Evolutionary conservation across 768 basidiomycete species (phyloP), one percentile per base, ranked within the genome.

Genomic region (Suillus plorans): DNA sequence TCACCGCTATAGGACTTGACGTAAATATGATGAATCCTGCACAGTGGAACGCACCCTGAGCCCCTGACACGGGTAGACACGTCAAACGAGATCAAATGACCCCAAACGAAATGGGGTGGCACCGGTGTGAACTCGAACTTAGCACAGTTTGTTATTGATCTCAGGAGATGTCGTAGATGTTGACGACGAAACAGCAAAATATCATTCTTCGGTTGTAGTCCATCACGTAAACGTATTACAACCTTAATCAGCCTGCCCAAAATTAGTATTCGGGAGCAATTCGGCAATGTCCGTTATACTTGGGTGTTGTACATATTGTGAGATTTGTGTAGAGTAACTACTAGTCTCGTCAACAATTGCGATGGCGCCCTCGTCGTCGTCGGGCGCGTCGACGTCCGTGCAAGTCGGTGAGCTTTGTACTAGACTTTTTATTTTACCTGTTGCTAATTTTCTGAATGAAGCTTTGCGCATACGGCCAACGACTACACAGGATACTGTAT

Each of bases 391-490:
- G 80, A 95, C 93, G 70, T 94, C 93, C 69, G 93, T 95, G 62
- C 92, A 95, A 95, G 94, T 95, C 78, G 94, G 94, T 90, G 62
- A 83, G 94, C 88, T 62, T 31, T n/a, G 10, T 50, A 14, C 2
- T n/a, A 41, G 45, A 34, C 39, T 14, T 61, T 28, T 28, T 31
- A 57, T 53, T 57, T 36, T 36, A 55, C 22, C 61, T 62, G 44
- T 66, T 65, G 45, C 45, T 63, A 53, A 57, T 72, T 77, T 67
- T 73, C 63, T 47, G 45, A 34, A 65, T 55, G 64, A 75, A 89
- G 96, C 95, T 71, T 82, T 97, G 70, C 90, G 96, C 70, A 95
- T 98, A 68, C 89, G 95, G 66, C 96, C 96, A 36, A 85, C 90
- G 52, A 94, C 94, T 52, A 78, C 84, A 41, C 91, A 96, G 76